Base-by-base conservation (phyloP, 2,329 filamentous ascomycete genomes). In the Sporothrix sp. region DNA sequence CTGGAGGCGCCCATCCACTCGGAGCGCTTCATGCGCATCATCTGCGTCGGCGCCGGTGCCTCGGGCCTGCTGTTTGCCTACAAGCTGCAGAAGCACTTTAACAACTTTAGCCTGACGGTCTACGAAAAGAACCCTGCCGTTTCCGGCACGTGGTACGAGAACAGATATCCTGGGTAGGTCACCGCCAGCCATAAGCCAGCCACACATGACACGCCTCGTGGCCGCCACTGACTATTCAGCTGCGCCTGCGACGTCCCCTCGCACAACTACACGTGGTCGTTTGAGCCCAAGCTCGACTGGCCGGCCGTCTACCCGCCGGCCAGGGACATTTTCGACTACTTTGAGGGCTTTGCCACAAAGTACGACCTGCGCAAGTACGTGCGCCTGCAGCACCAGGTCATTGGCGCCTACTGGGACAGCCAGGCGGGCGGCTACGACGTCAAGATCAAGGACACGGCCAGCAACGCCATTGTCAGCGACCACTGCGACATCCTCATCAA, bases 111-210 rank as follows among this genome's bases (percentile, higher is more conserved):
- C 43, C 52, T 55, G 11, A 43, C 44, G 3, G 44, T 74, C 14
- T 75, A 72, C 51, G 73, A 76, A 56, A 74, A 74, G 59, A 74
- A 75, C 53, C 48, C 61, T 1, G 67, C 68, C 37, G 61, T 75
- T 1, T 64, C 65, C 2, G 74, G 74, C 5, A 76, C 74, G 3
- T 77, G 73, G 74, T 72, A 61, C 37, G 73, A 76, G 58, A 77
- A 77, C 59, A 62, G 63, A 50, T 71, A 70, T 51, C 67, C 67
- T 6, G 68, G 67, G 58, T 68, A 58, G 11, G 59, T 42, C 7
- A 3, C 6, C 13, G 3, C 18, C 10, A 23, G 25, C 7, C 9
- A 6, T 28, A 38, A 30, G 2, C 14, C 7, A 28, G 7, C 7
- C 27, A 32, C 25, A 27, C 28, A 7, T 8, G 9, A 20, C 13